Conservation (phyloP, 495 filamentous ascomycete genomes). For the Podospora pseudopauciseta region DNA sequence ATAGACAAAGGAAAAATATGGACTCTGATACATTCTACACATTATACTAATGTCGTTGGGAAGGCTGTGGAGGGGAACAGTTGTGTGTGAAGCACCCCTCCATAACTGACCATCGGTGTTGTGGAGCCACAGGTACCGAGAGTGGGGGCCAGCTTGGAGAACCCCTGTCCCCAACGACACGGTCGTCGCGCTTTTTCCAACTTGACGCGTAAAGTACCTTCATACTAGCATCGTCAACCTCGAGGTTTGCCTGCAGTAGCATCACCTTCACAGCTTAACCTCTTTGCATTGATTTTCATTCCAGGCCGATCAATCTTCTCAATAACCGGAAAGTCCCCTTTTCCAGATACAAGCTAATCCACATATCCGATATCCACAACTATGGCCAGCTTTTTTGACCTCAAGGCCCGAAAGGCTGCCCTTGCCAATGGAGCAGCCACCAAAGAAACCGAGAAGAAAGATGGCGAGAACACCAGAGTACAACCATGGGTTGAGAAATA, state of each 20-base stretch:
- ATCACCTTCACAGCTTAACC: not conserved
- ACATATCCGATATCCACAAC: not conserved
- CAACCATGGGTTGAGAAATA: slow-evolving; percentile 99
- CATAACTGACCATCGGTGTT: not conserved
- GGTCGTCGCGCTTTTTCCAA: slow-evolving; percentile 2
- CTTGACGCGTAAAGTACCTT: not conserved
- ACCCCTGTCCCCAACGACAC: slow-evolving; percentile 2
- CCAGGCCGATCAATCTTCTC: not conserved
- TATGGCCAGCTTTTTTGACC: slow-evolving; percentile 88
- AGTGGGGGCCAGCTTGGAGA: slow-evolving; percentile 5
- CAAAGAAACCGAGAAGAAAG: slow-evolving; percentile 45
- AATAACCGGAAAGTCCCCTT: not conserved
- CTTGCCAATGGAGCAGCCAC: slow-evolving; percentile 55
- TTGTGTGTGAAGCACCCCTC: not conserved
- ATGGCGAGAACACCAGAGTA: slow-evolving; percentile 60
- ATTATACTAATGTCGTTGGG: no score
- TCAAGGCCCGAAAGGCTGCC: slow-evolving; percentile 86
- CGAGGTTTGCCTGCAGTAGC: not conserved
- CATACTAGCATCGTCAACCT: not conserved
- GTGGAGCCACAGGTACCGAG: not conserved
- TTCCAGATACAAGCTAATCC: not conserved
- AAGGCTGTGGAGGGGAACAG: no score
- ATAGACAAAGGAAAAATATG: no score
- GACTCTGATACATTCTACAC: no score
- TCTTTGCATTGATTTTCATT: not conserved